Base-by-base conservation (phyloP, 83 land plant species). In the Isoetes engelmannii region DNA sequence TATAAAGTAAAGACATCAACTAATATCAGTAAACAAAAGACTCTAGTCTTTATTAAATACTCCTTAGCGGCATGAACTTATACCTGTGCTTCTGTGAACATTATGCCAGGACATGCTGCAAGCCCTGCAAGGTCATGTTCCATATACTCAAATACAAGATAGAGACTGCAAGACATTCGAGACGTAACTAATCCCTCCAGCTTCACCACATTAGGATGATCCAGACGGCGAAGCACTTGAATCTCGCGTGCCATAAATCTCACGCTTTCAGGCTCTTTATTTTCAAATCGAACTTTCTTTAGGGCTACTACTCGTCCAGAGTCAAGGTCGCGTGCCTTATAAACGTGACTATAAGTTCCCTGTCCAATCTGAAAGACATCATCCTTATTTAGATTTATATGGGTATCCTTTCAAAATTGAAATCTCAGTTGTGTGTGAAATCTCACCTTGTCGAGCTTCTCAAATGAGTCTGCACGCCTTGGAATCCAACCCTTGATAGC, bases 91-190 rank as follows among this genome's bases (percentile, higher is more conserved):
- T 87, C 90, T 41, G 85, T 80, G 80, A 87, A 87, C 71, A 82
- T 82, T 8, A 82, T 55, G 48, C 83, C 83, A 48, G 87, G 85
- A 45, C 75, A 81, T 15, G 85, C 80, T 19, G 87, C 83, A 58
- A 87, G 85, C 18, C 87, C 90, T 65, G 90, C 87, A 54, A 86
- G 72, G 70, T 86, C 89, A 79, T 86, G 89, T 12, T 86, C 89
- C 89, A 86, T 86, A 61, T 86, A 86, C 79, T 84, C 72, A 84
- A 73, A 69, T 6, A 69, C 71, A 81, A 84, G 86, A 57, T 81
- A 84, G 65, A 84, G 49, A 79, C 90, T 87, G 79, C 84, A 84
- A 50, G 90, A 87, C 83, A 87, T 84, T 49, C 85, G 64, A 12
- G 90, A 87, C 13, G 90, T 87, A 15, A 87, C 88, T 47, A 87